These are phyloP conservation scores for Reutealis trisperma DNA, from an alignment of 345 rosid species.

Conservation along the genomic window DNA sequence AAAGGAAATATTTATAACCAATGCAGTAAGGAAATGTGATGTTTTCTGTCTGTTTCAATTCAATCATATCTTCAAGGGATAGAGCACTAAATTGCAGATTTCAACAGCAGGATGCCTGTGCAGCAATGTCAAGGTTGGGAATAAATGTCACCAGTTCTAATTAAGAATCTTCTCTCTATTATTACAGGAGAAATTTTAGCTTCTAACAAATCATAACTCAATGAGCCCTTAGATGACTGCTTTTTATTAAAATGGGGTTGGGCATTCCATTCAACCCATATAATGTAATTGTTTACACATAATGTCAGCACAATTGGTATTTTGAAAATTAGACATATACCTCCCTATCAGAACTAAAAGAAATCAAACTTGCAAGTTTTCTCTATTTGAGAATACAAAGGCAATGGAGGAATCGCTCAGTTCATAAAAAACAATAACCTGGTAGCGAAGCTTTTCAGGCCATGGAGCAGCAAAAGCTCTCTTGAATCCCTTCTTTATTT, in stretches of 20 bases:
- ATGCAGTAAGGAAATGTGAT: not conserved
- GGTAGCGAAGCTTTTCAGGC: slow-evolving; percentile 83
- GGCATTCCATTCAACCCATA: not conserved
- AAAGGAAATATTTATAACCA: not conserved
- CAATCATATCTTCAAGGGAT: not conserved
- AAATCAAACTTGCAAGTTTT: slow-evolving; percentile 3
- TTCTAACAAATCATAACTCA: not conserved
- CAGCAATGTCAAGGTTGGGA: not conserved
- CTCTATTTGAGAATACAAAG: not conserved
- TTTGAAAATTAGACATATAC: not conserved
- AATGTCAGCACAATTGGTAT: not conserved
- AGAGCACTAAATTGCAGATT: not conserved
- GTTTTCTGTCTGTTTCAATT: not conserved
- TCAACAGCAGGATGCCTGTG: not conserved
- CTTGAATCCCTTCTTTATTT: slow-evolving; percentile 79
- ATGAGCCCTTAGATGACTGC: not conserved
- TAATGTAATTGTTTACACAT: not conserved
- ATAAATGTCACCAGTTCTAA: not conserved
- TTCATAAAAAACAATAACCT: slow-evolving; percentile 42
- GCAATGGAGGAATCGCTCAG: not conserved
- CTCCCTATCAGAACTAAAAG: not conserved
- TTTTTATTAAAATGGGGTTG: not conserved
- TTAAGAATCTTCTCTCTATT: not conserved
- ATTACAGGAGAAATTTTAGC: not conserved
- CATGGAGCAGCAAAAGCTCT: slow-evolving; percentile 80